These are phyloP conservation scores for Saussurea involucrata DNA, from an alignment of 129 eudicot species.

Conservation along the genomic window DNA sequence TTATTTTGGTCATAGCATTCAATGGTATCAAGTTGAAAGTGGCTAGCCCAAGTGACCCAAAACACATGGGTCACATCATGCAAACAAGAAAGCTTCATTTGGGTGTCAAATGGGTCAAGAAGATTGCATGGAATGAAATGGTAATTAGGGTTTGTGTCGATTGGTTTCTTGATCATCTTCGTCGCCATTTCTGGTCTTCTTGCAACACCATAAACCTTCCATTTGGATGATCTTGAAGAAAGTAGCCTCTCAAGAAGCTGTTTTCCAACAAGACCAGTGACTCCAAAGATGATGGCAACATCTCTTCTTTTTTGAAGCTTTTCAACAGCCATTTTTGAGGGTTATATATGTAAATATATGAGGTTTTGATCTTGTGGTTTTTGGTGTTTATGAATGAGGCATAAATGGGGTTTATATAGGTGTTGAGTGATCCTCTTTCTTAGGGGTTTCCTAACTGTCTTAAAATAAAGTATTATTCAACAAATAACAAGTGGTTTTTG, in stretches of 20 bases:
- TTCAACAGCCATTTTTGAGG: conserved; percentile 44
- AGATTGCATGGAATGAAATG: conserved; percentile 77
- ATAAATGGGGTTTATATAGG: conserved; percentile 28
- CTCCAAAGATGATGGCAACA: conserved; percentile 81
- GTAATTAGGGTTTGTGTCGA: conserved; percentile 32
- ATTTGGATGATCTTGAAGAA: conserved; percentile 32
- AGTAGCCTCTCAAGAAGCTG: conserved; percentile 68
- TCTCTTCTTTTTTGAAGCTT: conserved; percentile 29
- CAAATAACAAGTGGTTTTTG: conserved; percentile 16
- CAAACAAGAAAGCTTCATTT: conserved; percentile 43
- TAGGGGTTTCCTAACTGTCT: conserved; percentile 27
- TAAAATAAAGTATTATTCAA: conserved; percentile 10
- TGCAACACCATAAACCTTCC: conserved; percentile 90
- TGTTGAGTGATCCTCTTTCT: conserved; percentile 16
- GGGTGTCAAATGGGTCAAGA: conserved; percentile 51
- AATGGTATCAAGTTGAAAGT: conserved; percentile 62
- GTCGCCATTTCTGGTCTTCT: conserved; percentile 34
- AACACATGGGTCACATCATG: conserved; percentile 73
- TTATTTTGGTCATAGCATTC: conserved; percentile 78
- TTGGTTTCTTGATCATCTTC: conserved; percentile 3
- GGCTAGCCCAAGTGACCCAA: conserved; percentile 94
- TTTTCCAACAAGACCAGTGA: conserved; percentile 79
- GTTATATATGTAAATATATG: neutral
- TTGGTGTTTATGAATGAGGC: conserved; percentile 10
- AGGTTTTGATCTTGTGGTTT: neutral